phyloP scores from a whole-genome alignment of 768 basidiomycete genomes.

The Suillus subaureus region DNA sequence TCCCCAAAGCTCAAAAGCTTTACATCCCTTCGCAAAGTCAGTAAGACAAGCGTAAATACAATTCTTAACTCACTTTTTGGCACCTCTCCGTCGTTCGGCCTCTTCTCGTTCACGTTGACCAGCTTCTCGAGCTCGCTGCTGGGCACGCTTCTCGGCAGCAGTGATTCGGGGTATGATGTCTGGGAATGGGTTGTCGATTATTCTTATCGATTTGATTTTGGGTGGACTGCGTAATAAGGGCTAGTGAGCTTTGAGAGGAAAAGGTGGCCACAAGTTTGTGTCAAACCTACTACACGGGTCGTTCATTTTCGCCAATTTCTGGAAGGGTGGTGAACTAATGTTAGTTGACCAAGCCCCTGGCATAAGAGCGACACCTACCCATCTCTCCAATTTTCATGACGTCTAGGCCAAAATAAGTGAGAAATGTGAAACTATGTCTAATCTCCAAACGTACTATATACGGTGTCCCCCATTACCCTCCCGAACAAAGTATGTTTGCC shows the following conservation, averaged over 20 bases:
- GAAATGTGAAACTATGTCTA: neutral
- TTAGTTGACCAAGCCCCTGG: neutral
- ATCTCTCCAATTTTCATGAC: slow-evolving; percentile 90
- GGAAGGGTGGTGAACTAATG: neutral
- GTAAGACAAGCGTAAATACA: slow-evolving; percentile 6
- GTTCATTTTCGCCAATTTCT: slow-evolving; percentile 76
- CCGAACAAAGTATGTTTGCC: slow-evolving; percentile 96
- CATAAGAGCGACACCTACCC: slow-evolving; percentile 49
- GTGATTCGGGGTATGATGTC: slow-evolving; percentile 97
- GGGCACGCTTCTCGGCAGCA: slow-evolving; percentile 84
- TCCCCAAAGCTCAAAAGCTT: slow-evolving; percentile 88
- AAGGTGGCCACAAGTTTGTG: neutral
- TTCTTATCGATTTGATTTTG: slow-evolving; percentile 81
- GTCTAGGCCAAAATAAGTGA: slow-evolving; percentile 47
- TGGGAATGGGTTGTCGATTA: slow-evolving; percentile 92
- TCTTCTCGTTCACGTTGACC: slow-evolving; percentile 81
- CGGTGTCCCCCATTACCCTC: slow-evolving; percentile 82
- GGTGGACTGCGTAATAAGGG: slow-evolving; percentile 63
- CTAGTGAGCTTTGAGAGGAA: slow-evolving; percentile 8
- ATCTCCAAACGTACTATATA: slow-evolving; percentile 68
- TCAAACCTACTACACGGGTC: slow-evolving; percentile 74
- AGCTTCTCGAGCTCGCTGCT: slow-evolving; percentile 78
- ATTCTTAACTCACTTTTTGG: slow-evolving; percentile 73
- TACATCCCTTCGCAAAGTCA: slow-evolving; percentile 62
- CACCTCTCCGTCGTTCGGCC: slow-evolving; percentile 66